phyloP scores from a whole-genome alignment of 2,329 filamentous ascomycete species.

The Diplodia scrobiculata region DNA sequence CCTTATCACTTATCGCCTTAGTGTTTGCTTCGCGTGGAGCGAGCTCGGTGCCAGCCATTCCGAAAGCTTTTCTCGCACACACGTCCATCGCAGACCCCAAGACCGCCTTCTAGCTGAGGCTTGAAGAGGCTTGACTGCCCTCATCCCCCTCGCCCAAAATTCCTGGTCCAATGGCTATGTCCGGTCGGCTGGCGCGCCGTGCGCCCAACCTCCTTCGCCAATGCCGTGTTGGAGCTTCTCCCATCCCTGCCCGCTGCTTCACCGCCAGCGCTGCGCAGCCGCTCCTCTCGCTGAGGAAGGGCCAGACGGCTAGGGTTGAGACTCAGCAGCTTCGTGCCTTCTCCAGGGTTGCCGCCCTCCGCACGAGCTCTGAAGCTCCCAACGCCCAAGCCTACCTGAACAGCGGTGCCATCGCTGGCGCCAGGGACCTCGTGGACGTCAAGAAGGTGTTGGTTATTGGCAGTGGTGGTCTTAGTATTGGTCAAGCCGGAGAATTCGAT shows the following conservation, averaged over 20 bases:
- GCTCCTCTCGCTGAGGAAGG: slow-evolving; percentile 38
- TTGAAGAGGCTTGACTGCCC: slow-evolving; percentile 37
- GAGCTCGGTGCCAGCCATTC: slow-evolving; percentile 3
- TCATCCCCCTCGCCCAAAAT: slow-evolving; percentile 23
- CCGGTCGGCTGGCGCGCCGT: slow-evolving; percentile 48
- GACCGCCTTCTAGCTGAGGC: slow-evolving; percentile 25
- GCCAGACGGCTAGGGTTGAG: slow-evolving; percentile 40
- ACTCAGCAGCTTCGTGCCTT: slow-evolving; percentile 45
- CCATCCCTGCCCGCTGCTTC: slow-evolving; percentile 40
- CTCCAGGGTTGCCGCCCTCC: slow-evolving; percentile 40
- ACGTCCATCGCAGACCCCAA: slow-evolving; percentile 2
- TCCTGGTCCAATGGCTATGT: slow-evolving; percentile 43
- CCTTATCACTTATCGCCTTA: slow-evolving; percentile 29
- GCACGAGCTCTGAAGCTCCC: slow-evolving; percentile 66
- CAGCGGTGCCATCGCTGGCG: slow-evolving; percentile 79
- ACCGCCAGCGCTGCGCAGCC: slow-evolving; percentile 40
- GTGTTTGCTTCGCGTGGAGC: slow-evolving; percentile 25
- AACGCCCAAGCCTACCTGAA: slow-evolving; percentile 85
- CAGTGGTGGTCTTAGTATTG: slow-evolving; percentile 91
- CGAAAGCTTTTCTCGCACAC: slow-evolving; percentile 17
- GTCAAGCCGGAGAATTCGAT: slow-evolving; percentile 96
- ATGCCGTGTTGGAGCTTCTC: slow-evolving; percentile 38
- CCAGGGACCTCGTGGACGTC: slow-evolving; percentile 77
- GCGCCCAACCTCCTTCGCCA: slow-evolving; percentile 41
- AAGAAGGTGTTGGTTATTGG: slow-evolving; percentile 98